Base-by-base conservation (phyloP, 371 early-diverging fungal species). In the Smittium mucronatum region DNA sequence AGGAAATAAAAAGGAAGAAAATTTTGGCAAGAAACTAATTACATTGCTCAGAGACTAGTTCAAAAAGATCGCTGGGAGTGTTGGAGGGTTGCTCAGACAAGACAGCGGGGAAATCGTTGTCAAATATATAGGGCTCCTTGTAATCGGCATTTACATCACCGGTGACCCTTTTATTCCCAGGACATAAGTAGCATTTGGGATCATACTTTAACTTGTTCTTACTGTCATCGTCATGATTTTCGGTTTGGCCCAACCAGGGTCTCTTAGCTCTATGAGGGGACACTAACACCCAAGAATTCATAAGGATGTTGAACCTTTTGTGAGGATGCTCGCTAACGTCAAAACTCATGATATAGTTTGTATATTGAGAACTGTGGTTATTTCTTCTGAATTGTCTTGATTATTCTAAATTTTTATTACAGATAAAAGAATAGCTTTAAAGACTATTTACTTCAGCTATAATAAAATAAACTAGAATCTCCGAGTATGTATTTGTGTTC, bases 261-360 rank as follows among this genome's bases (percentile, higher is more conserved):
- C 97, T 84, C 71, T 90, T 89, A 30, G 92, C 89, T 33, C 97
- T 88, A 74, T 97, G 97, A 17, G 97, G 97, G 11, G 94, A 94
- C 76, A 93, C 92, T 29, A 95, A 82, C 21, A 95, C 91, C 94
- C 94, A 96, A 0, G 89, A 82, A 64, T 85, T 81, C 1, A 88
- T 89, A 68, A 96, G 78, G 28, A 95, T 94, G 74, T 96, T 96
- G 83, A 82, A 90, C 2, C 97, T 87, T 35, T 89, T 83, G 75
- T 94, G 94, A 33, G 92, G 88, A 71, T 93, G 88, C 64, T 86
- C 81, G n/a, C 75, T 75, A 63, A 86, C 85, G 34, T 57, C 84
- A 81, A 75, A 88, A 87, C 64, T 78, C 70, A 35, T 71, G 34
- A 69, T 36, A 68, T n/a, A n/a, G n/a, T n/a, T n/a, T n/a, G n/a